These are phyloP conservation scores for Lathyrus tuberosus DNA, from an alignment of 306 rosid species.

Conservation along the genomic window DNA sequence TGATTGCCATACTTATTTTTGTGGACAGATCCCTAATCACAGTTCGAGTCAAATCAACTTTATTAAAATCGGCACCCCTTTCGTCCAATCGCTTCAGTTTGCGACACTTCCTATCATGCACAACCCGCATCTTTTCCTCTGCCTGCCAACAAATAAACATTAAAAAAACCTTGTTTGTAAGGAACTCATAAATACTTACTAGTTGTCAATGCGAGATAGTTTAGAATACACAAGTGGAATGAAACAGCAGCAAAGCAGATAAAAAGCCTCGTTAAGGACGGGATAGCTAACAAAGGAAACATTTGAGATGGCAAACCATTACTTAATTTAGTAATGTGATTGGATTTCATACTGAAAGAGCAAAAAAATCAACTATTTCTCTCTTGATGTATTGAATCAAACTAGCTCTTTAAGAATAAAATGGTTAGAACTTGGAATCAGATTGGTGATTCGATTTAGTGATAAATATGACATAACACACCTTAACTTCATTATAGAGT, in stretches of 20 bases:
- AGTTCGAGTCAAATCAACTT: constrained; percentile 71
- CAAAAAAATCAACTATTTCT: neutral
- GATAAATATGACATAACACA: constrained; percentile 67
- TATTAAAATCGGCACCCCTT: constrained; percentile 77
- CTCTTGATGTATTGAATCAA: neutral
- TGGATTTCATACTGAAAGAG: neutral
- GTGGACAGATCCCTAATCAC: constrained; percentile 76
- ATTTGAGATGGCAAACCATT: neutral
- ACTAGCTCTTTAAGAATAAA: neutral
- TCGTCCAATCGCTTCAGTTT: constrained; percentile 83
- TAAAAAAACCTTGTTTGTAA: constrained; percentile 7
- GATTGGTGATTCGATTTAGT: neutral
- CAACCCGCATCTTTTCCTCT: constrained; percentile 93
- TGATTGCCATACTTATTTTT: constrained; percentile 89
- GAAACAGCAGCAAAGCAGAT: constrained; percentile 9
- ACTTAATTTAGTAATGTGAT: neutral
- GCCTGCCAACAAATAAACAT: constrained; percentile 56
- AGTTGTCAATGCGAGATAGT: neutral
- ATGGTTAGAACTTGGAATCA: neutral
- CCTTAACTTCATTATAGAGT: constrained; percentile 89
- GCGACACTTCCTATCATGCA: constrained; percentile 75
- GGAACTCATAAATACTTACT: constrained; percentile 6
- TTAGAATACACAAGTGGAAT: neutral
- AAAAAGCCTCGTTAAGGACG: neutral
- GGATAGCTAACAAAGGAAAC: neutral